phyloP scores from a whole-genome alignment of 1,284 basidiomycete genomes.

The Apiotrichum gamsii region DNA sequence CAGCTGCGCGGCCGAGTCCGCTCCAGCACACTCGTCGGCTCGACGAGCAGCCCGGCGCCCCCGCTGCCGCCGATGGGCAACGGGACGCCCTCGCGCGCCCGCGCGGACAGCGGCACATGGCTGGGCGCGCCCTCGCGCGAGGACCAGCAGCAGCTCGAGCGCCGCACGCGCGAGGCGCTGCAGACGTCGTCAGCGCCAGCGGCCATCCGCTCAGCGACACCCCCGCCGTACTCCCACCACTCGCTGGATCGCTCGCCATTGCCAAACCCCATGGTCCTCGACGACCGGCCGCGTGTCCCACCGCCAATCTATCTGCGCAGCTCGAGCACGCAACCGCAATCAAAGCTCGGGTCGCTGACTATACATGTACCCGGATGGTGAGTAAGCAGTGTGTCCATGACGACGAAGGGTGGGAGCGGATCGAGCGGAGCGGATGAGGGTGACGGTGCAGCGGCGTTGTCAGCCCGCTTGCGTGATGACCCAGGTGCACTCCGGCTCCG shows the following conservation, averaged over 20 bases:
- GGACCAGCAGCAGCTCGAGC: neutral
- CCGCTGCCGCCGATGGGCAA: neutral
- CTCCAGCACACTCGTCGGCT: neutral
- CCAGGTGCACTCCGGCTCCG: too few species aligned
- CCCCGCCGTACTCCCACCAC: constrained; percentile 32
- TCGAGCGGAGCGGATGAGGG: neutral
- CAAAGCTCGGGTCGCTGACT: constrained; percentile 25
- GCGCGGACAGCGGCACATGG: neutral
- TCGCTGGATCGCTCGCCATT: constrained; percentile 34
- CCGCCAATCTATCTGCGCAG: constrained; percentile 38
- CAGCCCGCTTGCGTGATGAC: neutral
- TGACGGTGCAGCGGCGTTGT: neutral
- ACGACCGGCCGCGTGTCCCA: constrained; percentile 35
- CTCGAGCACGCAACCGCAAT: constrained; percentile 25
- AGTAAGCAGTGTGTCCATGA: too few species aligned
- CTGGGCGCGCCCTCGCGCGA: neutral
- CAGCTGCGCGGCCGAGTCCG: neutral
- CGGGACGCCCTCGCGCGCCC: neutral
- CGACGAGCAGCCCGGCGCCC: neutral
- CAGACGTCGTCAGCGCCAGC: constrained; percentile 6
- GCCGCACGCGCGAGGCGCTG: neutral
- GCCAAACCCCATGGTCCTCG: constrained; percentile 24
- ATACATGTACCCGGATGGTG: constrained; percentile 42
- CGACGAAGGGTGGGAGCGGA: neutral
- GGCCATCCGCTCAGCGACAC: constrained; percentile 11